Evolutionary conservation across 83 land plant genomes (phyloP).

Genomic region (Picea abies): DNA sequence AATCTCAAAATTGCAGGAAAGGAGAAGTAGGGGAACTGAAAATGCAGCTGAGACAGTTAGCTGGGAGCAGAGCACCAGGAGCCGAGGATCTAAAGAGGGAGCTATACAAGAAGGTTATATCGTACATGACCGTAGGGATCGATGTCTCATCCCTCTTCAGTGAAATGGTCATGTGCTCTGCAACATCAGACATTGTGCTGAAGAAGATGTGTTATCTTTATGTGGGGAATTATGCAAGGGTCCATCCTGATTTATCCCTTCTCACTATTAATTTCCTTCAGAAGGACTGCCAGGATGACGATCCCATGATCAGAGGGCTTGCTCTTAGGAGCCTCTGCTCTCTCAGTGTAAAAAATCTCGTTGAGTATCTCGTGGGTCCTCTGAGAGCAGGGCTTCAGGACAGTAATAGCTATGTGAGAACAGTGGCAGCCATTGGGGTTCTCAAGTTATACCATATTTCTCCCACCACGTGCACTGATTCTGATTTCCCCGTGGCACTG

Average conservation of each 20-base stretch:
- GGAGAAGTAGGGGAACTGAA: slow-evolving; percentile 93
- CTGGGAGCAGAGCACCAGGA: slow-evolving; percentile 94
- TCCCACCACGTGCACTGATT: slow-evolving; percentile 78
- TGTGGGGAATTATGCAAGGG: slow-evolving; percentile 90
- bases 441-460: slow-evolving; percentile 95
- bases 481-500: slow-evolving; percentile 82
- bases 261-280: slow-evolving; percentile 98
- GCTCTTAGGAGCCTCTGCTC: slow-evolving; percentile 93
- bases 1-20: slow-evolving; percentile 48
- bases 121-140: slow-evolving; percentile 96
- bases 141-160: slow-evolving; percentile 93
- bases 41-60: slow-evolving; percentile 90
- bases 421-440: slow-evolving; percentile 88
- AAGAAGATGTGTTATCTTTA: slow-evolving; percentile 99
- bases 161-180: slow-evolving; percentile 99
- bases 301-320: slow-evolving; percentile 97
- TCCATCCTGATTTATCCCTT: slow-evolving; percentile 93
- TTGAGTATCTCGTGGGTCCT: slow-evolving; percentile 97
- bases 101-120: slow-evolving; percentile 97
- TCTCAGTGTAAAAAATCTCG: slow-evolving; percentile 82
- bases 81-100: slow-evolving; percentile 91
- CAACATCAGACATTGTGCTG: slow-evolving; percentile 95
- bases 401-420: slow-evolving; percentile 79
- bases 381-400: slow-evolving; percentile 78
- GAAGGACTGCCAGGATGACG: slow-evolving; percentile 91